Base-by-base conservation (phyloP, 1,284 basidiomycete species). In the Ustilago curta region DNA sequence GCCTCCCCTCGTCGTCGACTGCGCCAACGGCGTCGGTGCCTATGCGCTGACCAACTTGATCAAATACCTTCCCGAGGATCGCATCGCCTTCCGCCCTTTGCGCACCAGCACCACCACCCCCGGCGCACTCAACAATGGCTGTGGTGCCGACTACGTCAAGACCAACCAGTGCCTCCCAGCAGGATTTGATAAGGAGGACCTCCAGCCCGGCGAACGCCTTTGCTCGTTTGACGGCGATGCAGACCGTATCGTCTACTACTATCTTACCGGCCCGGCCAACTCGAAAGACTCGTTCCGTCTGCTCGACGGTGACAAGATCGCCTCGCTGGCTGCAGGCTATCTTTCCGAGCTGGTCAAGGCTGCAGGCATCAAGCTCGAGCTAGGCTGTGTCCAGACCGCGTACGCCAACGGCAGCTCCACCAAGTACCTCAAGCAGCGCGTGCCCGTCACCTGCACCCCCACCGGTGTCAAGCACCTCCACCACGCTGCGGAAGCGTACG, bases 391-490 rank as follows among this genome's bases (percentile, higher is more conserved):
- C 9, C 97, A 99, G 86, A 99, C 97, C 0, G 97, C 97, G 0
- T 99, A 99, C 85, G 97, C 97, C 35, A 99, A 99, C 81, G 97
- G 97, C 14, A 93, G 91, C 74, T 98, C 96, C 0, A 99, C 97
- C 12, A 93, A 92, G 84, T 99, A 84, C 54, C 74, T 84, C 40
- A 60, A 79, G 58, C 70, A 83, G 67, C 90, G 92, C 56, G 89
- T 98, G 23, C 95, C 97, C 35, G 94, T 99, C 21, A 92, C 91
- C 78, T 99, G 97, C 85, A 95, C 97, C 2, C 88, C 95, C 7
- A 99, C 97, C 8, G 97, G 97, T 42, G 97, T 99, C 70, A 99
- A 99, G 86, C 92, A 99, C 85, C 90, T 99, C 52, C 97, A 99
- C 84, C 96, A 98, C 85, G 97, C 95, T 8, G 97, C 97, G 8